Conservation (phyloP, 129 eudicot genomes). For the Arctium lappa region DNA sequence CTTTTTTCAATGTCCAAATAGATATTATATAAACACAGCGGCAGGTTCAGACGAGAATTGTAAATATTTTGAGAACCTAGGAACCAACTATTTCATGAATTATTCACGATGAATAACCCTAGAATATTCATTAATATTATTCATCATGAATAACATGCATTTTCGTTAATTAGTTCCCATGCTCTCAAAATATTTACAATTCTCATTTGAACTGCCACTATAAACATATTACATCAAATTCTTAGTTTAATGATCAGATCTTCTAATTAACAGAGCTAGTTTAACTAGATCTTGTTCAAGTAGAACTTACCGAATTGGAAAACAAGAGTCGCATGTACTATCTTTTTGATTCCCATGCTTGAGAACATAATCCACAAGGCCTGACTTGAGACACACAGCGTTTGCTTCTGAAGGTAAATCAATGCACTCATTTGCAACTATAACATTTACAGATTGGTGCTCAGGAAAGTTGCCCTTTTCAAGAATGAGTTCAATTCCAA, state of each 20-base stretch:
- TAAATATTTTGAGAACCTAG: too few species aligned
- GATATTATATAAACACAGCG: neutral
- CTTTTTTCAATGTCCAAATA: neutral
- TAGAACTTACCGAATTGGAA: slow-evolving; percentile 49
- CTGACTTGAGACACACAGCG: slow-evolving; percentile 43
- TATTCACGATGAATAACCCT: too few species aligned
- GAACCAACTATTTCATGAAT: too few species aligned
- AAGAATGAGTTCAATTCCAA: slow-evolving; percentile 68
- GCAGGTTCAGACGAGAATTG: too few species aligned
- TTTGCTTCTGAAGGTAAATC: slow-evolving; percentile 39
- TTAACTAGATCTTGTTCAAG: neutral
- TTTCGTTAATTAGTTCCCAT: too few species aligned
- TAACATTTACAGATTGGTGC: slow-evolving; percentile 35
- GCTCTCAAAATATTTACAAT: too few species aligned
- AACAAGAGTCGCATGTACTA: slow-evolving; percentile 58
- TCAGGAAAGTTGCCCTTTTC: slow-evolving; percentile 39
- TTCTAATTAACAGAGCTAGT: neutral
- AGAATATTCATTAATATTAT: too few species aligned
- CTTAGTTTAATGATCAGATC: neutral
- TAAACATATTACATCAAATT: neutral
- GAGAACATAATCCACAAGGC: slow-evolving; percentile 68
- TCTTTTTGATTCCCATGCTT: slow-evolving; percentile 59
- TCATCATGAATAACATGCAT: too few species aligned
- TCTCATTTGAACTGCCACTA: neutral
- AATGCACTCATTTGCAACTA: slow-evolving; percentile 42